A percentile compares a stretch with the other conserved stretches of the same genome.
phyloP scores from a whole-genome alignment of 2,329 filamentous ascomycete genomes.

The Ophiostoma fasciatum region DNA sequence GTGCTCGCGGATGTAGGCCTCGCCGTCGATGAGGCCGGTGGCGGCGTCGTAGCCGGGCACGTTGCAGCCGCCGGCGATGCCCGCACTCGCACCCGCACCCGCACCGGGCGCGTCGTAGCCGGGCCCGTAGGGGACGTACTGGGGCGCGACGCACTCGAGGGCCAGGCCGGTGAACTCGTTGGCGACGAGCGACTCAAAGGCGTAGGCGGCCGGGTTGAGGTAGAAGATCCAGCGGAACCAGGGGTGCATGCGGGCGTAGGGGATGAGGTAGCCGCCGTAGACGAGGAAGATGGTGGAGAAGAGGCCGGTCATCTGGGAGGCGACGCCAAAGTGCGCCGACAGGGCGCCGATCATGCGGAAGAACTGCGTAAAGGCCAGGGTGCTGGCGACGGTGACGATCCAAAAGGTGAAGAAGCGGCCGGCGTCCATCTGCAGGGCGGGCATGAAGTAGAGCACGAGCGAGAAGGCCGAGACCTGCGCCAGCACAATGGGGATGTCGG shows the following conservation, averaged over 20 bases:
- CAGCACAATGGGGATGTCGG: constrained; percentile 48
- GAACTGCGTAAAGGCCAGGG: constrained; percentile 41
- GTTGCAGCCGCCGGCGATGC: constrained; percentile 1
- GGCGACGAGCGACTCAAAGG: constrained; percentile 44
- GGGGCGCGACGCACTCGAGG: constrained; percentile 31
- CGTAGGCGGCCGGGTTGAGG: constrained; percentile 47
- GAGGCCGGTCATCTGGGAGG: constrained; percentile 29
- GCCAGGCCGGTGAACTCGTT: constrained; percentile 42
- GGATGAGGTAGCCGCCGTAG: constrained; percentile 23
- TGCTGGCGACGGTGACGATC: constrained; percentile 44
- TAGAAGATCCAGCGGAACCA: constrained; percentile 57
- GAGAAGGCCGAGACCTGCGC: constrained; percentile 54
- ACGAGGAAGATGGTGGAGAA: constrained; percentile 48
- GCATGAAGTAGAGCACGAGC: constrained; percentile 64
- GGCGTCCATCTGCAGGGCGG: constrained; percentile 49
- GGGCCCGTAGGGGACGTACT: constrained; percentile 15
- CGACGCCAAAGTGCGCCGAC: constrained; percentile 43
- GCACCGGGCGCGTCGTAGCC: constrained; percentile 1
- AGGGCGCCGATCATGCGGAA: constrained; percentile 45
- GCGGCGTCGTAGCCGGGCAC: neutral
- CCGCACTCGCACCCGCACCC: too few relatives aligned
- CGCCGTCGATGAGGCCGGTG: constrained; percentile 33
- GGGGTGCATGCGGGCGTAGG: constrained; percentile 8
- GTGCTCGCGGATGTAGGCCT: constrained; percentile 34
- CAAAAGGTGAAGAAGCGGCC: constrained; percentile 54